These are phyloP conservation scores for Termitomyces bulborhizus DNA, from an alignment of 768 basidiomycete genomes.

Conservation along the genomic window DNA sequence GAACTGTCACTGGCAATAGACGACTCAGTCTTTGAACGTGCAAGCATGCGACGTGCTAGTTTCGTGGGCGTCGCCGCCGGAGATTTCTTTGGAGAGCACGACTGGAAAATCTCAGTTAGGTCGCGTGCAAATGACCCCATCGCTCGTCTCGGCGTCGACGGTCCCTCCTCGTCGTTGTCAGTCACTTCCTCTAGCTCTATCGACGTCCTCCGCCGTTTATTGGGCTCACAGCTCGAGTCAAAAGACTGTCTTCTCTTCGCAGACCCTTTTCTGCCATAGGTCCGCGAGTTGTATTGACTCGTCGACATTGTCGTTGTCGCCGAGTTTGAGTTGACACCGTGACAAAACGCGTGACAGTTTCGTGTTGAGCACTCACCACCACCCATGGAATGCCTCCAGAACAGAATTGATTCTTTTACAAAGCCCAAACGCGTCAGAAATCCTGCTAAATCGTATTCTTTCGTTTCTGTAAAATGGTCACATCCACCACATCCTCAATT, in stretches of 20 bases:
- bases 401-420: slow-evolving; percentile 63
- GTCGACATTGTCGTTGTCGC: slow-evolving; percentile 8
- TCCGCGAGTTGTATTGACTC: slow-evolving; percentile 21
- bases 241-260: slow-evolving; percentile 19
- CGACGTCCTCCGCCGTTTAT: slow-evolving; percentile 23
- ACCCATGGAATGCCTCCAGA: slow-evolving; percentile 47
- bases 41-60: slow-evolving; percentile 68
- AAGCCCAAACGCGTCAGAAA: slow-evolving; percentile 59
- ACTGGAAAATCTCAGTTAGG: slow-evolving; percentile 40
- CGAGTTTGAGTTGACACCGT: slow-evolving; percentile 5
- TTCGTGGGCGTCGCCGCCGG: slow-evolving; percentile 30
- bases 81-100: slow-evolving; percentile 21
- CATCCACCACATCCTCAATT: slow-evolving; percentile 49
- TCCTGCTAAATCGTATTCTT: slow-evolving; percentile 41
- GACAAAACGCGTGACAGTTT: slow-evolving; percentile 27
- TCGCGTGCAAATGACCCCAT: slow-evolving; percentile 29
- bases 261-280: slow-evolving; percentile 28
- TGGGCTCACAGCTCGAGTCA: not conserved
- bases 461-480: slow-evolving; percentile 65
- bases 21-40: slow-evolving; percentile 60
- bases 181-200: slow-evolving; percentile 4
- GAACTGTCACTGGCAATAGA: slow-evolving; percentile 28
- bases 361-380: slow-evolving; percentile 21
- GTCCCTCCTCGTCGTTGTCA: slow-evolving; percentile 6
- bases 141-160: slow-evolving; percentile 15